Evolutionary conservation across 1,139 yeast species (phyloP), one percentile per base, ranked within the genome.

Genomic region (Hyphopichia burtonii): DNA sequence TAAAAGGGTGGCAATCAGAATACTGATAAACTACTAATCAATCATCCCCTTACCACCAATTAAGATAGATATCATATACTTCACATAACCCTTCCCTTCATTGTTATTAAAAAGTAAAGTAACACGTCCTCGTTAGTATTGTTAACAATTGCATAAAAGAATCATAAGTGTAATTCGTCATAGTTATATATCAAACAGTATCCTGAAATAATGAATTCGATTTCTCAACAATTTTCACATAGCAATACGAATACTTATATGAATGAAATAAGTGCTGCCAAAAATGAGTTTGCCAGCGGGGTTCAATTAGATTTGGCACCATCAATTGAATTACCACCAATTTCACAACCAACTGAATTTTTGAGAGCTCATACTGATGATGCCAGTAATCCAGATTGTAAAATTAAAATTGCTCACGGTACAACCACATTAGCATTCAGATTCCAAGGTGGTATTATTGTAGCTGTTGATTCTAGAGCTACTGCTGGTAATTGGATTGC

Each of bases 401-500:
- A 84, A 60, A 93, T 94, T 68, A 93, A 93, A 65, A 87, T 93
- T 58, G 96, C 97, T 22, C 99, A 93, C 67, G 99, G 99, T 65
- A 93, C 99, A 22, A 93, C 99, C 14, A 93, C 99, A 6, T 76
- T 93, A 54, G 97, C 98, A 8, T 93, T 94, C 71, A 78, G 98
- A 63, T 94, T 91, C 68, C 82, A 91, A 68, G 97, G 93, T 17
- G 99, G 99, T 27, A 91, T 93, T 54, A 74, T 93, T 35, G 97
- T 93, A 43, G 98, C 98, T 0, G 98, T 93, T 20, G 99, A 93
- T 69, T 90, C 97, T 28, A 81, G 99, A 67, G 98, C 99, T 46
- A 87, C 98, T n/a, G 96, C 95, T 11, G 99, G 99, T 41, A 85
- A 86, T 58, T 93, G 97, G 97, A 86, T 94, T 56, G 99, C 98